These are phyloP conservation scores for Puccinia triticina DNA, from an alignment of 1,284 basidiomycete genomes.

Conservation along the genomic window DNA sequence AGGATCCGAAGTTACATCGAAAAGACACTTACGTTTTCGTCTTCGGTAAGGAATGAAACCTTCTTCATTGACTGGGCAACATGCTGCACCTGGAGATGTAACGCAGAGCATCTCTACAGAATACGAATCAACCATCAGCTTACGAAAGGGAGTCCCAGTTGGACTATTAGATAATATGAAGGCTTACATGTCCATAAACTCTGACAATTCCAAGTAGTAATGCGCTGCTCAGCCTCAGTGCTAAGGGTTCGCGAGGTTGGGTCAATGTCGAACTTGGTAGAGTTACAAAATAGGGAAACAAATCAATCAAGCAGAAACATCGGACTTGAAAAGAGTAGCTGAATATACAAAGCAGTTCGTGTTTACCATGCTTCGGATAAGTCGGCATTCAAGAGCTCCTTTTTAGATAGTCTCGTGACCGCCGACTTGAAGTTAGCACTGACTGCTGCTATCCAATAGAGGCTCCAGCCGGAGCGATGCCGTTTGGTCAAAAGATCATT, in stretches of 20 bases:
- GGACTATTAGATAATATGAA: not conserved
- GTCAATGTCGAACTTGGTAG: conserved; percentile 28
- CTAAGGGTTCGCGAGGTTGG: conserved; percentile 48
- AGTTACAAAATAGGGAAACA: not conserved
- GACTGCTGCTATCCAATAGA: conserved; percentile 50
- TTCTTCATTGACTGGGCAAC: conserved; percentile 40
- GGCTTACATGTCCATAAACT: conserved; percentile 48
- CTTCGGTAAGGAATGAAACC: conserved; percentile 15
- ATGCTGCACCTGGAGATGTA: conserved; percentile 47
- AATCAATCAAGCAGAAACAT: not conserved
- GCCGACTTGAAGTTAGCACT: conserved; percentile 29
- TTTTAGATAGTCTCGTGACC: conserved; percentile 45
- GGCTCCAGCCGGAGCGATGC: conserved; percentile 39
- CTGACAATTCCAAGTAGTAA: conserved; percentile 48
- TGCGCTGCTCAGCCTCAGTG: conserved; percentile 43
- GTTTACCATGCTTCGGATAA: conserved; percentile 47
- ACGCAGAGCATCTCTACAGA: conserved; percentile 42
- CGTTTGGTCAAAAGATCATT: conserved; percentile 43
- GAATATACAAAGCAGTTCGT: not conserved
- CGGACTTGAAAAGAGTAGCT: not conserved
- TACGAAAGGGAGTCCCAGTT: too few species aligned
- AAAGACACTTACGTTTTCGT: conserved; percentile 11
- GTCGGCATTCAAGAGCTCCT: conserved; percentile 45
- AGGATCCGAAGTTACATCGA: not conserved
- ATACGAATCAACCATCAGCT: not conserved